phyloP scores from a whole-genome alignment of 768 basidiomycete species.

The Chiua virens region DNA sequence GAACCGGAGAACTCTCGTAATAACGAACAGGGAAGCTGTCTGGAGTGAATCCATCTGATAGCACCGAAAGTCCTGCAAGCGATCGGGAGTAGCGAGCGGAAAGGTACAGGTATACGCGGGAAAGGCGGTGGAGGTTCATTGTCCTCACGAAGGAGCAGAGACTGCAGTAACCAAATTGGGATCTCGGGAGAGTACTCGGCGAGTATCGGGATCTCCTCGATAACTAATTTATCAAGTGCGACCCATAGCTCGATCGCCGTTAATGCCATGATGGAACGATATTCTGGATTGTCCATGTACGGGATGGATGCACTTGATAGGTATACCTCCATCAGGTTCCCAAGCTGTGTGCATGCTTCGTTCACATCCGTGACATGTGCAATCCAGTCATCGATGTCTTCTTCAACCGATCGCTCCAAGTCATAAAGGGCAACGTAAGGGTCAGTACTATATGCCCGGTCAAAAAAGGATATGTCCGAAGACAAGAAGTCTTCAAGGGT shows the following conservation, averaged over 20 bases:
- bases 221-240: conserved; percentile 25
- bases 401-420: conserved; percentile 33
- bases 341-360: conserved; percentile 7
- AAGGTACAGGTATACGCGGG: conserved; percentile 31
- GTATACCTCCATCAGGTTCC: conserved; percentile 24
- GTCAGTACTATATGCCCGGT: background rate
- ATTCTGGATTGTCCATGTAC: too few species aligned
- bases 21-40: conserved; percentile 36
- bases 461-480: background rate
- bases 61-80: conserved; percentile 28
- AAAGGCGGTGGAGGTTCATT: conserved; percentile 27
- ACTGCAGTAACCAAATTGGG: too few species aligned
- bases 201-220: conserved; percentile 27
- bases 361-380: conserved; percentile 1
- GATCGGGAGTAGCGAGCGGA: conserved; percentile 23
- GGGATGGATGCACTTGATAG: background rate
- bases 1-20: conserved; percentile 23
- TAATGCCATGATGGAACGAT: conserved; percentile 40
- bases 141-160: conserved; percentile 2
- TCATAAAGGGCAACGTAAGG: conserved; percentile 27
- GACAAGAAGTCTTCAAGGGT: conserved; percentile 11
- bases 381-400: conserved; percentile 33
- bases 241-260: conserved; percentile 32
- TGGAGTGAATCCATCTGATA: conserved; percentile 18
- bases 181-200: background rate